phyloP scores from a whole-genome alignment of 768 basidiomycete genomes.

The Pleurotus salmoneostramineus region DNA sequence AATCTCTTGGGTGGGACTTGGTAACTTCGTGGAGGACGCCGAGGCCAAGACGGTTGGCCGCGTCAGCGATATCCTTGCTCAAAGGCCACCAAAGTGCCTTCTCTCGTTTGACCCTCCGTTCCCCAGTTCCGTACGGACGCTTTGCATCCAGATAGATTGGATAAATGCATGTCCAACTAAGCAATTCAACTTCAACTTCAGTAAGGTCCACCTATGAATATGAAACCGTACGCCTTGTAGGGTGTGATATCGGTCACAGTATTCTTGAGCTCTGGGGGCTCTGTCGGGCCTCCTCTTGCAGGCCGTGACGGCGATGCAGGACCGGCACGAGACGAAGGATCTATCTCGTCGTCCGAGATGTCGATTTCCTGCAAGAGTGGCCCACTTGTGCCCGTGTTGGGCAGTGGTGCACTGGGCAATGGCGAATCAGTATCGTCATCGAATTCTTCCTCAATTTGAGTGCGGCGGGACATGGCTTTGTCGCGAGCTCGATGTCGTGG shows the following conservation, averaged over 20 bases:
- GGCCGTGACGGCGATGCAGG: conserved; percentile 50
- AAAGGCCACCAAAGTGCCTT: conserved; percentile 94
- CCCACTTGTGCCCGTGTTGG: conserved; percentile 63
- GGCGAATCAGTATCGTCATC: conserved; percentile 95
- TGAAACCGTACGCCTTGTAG: conserved; percentile 65
- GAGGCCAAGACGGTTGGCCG: conserved; percentile 71
- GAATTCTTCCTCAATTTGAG: conserved; percentile 74
- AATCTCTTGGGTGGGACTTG: conserved; percentile 92
- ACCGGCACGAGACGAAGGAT: conserved; percentile 38
- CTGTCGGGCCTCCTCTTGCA: conserved; percentile 20
- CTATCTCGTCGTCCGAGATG: conserved; percentile 49
- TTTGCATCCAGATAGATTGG: conserved; percentile 98
- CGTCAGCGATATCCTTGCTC: conserved; percentile 89
- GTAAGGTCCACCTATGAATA: conserved; percentile 1
- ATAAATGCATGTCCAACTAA: conserved; percentile 93
- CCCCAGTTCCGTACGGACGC: conserved; percentile 77
- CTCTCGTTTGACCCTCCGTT: conserved; percentile 74
- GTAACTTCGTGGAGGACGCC: conserved; percentile 84
- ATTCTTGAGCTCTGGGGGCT: conserved; percentile 21
- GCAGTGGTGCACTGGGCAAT: conserved; percentile 63
- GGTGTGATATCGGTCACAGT: conserved; percentile 72
- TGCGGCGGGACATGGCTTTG: conserved; percentile 62
- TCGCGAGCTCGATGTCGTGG: conserved; percentile 1
- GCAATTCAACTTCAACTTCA: not conserved
- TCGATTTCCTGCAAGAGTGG: conserved; percentile 77